phyloP scores from a whole-genome alignment of 1,139 yeast genomes.

The Hansenula sp. region DNA sequence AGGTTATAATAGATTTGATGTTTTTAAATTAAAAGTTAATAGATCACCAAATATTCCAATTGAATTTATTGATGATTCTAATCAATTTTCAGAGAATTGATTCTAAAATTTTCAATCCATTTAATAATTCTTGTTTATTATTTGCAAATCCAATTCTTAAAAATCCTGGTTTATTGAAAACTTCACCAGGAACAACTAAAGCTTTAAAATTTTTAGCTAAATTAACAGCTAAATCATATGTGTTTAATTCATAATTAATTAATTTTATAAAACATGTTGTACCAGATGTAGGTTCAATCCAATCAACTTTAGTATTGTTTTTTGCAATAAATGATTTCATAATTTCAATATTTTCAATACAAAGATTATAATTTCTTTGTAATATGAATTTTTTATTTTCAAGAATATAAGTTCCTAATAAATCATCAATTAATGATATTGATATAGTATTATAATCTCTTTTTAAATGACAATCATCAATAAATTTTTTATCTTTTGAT shows the following conservation, averaged over 20 bases:
- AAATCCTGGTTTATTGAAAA: slow-evolving; percentile 38
- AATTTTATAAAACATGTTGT: slow-evolving; percentile 41
- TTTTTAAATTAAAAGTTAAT: slow-evolving; percentile 12
- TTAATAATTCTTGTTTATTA: slow-evolving; percentile 29
- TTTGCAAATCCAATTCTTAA: slow-evolving; percentile 53
- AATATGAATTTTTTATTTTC: slow-evolving; percentile 31
- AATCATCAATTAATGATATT: slow-evolving; percentile 45
- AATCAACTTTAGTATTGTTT: slow-evolving; percentile 31
- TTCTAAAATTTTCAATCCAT: slow-evolving; percentile 20
- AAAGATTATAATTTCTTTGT: slow-evolving; percentile 34
- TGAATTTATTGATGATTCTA: slow-evolving; percentile 3
- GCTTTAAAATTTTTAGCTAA: slow-evolving; percentile 33
- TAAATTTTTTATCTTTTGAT: slow-evolving; percentile 28
- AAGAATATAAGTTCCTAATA: slow-evolving; percentile 42
- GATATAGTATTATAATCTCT: slow-evolving; percentile 52
- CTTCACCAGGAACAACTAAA: slow-evolving; percentile 50
- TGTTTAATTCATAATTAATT: slow-evolving; percentile 26
- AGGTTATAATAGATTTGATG: slow-evolving; percentile 18
- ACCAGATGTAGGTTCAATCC: slow-evolving; percentile 46
- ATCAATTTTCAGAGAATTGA: no score
- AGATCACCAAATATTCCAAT: slow-evolving; percentile 3
- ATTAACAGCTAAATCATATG: slow-evolving; percentile 32
- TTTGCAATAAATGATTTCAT: slow-evolving; percentile 32
- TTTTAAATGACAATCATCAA: no score
- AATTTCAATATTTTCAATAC: slow-evolving; percentile 32